A percentile compares a stretch with the other conserved stretches of the same genome.
These are phyloP conservation scores for Metschnikowia henanensis DNA, from an alignment of 805 yeast species.

Conservation along the genomic window DNA sequence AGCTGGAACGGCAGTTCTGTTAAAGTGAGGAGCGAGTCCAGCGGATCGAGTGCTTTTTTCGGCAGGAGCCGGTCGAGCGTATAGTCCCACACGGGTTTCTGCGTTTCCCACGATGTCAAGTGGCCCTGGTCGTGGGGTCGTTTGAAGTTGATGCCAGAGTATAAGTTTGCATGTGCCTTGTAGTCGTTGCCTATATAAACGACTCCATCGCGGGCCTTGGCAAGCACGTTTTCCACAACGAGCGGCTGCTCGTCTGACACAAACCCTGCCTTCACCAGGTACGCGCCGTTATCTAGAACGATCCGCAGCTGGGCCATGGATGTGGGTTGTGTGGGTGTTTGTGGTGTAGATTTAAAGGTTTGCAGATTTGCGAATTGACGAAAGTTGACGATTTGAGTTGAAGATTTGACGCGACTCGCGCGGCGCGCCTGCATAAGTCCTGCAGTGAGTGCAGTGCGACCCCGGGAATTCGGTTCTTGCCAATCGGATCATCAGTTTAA, in stretches of 20 bases:
- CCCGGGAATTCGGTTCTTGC: too few species aligned
- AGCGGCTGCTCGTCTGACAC: constrained; percentile 37
- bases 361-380: too few species aligned
- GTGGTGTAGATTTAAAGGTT: too few species aligned
- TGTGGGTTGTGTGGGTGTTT: too few species aligned
- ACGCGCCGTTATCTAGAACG: constrained; percentile 89
- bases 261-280: constrained; percentile 60
- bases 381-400: too few species aligned
- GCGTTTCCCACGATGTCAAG: constrained; percentile 86
- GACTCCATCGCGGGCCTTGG: constrained; percentile 73
- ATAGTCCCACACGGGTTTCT: constrained; percentile 89
- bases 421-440: too few species aligned
- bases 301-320: constrained; percentile 28
- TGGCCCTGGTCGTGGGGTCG: constrained; percentile 92
- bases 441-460: too few species aligned
- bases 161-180: constrained; percentile 61
- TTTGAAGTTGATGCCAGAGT: constrained; percentile 68
- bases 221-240: constrained; percentile 65
- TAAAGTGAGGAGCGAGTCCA: constrained; percentile 60
- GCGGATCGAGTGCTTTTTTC: constrained; percentile 40
- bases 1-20: constrained; percentile 83
- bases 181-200: constrained; percentile 71
- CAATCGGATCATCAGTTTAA: too few species aligned
- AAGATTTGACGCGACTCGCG: too few species aligned
- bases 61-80: constrained; percentile 47